These are phyloP conservation scores for Melastoma candidum DNA, from an alignment of 441 rosid species.

Conservation along the genomic window DNA sequence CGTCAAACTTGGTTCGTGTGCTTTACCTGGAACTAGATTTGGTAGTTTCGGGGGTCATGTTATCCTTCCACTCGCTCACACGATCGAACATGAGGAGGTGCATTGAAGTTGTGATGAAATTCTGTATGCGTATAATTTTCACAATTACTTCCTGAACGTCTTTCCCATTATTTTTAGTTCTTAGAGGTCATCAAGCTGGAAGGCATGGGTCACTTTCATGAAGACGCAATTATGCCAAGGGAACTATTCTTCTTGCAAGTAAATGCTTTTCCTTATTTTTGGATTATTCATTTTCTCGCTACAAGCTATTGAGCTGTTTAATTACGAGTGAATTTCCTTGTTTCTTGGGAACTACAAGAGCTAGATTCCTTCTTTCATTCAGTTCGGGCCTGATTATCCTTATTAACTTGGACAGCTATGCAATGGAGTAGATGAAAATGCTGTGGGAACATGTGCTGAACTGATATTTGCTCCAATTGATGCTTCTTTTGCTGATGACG, in stretches of 20 bases:
- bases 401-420: slow-evolving; percentile 43
- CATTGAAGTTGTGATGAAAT: slow-evolving; percentile 2
- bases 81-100: slow-evolving; percentile 94
- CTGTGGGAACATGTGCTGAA: slow-evolving; percentile 89
- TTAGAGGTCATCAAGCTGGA: slow-evolving; percentile 90
- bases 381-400: too few species aligned
- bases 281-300: neutral
- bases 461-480: slow-evolving; percentile 97
- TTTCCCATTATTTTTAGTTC: slow-evolving; percentile 29
- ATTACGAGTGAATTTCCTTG: neutral
- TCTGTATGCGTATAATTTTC: neutral
- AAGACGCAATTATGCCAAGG: slow-evolving; percentile 74
- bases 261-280: slow-evolving; percentile 13
- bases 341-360: neutral
- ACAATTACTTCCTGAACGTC: neutral
- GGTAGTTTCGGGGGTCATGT: slow-evolving; percentile 86
- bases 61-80: slow-evolving; percentile 92
- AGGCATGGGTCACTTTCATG: slow-evolving; percentile 75
- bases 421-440: slow-evolving; percentile 94
- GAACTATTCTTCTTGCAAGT: slow-evolving; percentile 91
- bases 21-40: slow-evolving; percentile 56
- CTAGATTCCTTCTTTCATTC: too few species aligned
- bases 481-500: slow-evolving; percentile 94
- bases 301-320: neutral
- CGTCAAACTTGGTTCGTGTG: slow-evolving; percentile 83